Evolutionary conservation across 352 stramenopile species (phyloP).

Genomic region (Elongisporangium anandrum): DNA sequence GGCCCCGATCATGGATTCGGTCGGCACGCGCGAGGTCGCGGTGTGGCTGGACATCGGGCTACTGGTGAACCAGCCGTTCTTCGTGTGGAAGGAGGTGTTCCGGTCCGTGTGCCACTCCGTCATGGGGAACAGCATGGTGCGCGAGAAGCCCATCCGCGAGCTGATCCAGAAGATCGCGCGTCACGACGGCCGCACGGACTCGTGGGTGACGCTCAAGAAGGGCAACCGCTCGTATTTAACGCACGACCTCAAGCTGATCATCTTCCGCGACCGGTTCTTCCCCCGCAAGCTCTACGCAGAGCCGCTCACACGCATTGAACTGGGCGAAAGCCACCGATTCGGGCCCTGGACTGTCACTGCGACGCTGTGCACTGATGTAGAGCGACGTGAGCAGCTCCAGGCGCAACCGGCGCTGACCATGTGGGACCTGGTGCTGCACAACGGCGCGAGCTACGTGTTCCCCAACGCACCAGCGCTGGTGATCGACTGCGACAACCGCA

Average conservation of each 20-base stretch:
- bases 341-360: conserved; percentile 51
- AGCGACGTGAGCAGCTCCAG: conserved; percentile 6
- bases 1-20: conserved; percentile 51
- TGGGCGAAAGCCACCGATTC: conserved; percentile 41
- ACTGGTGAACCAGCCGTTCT: conserved; percentile 59
- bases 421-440: conserved; percentile 49
- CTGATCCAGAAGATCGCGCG: conserved; percentile 67
- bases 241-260: conserved; percentile 51
- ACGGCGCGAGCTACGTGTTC: conserved; percentile 57
- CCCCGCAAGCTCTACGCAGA: conserved; percentile 19
- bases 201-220: conserved; percentile 86
- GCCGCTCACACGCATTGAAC: conserved; percentile 13
- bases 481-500: conserved; percentile 51
- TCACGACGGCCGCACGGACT: conserved; percentile 35
- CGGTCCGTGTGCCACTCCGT: conserved; percentile 70
- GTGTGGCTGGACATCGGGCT: conserved; percentile 70
- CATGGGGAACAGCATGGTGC: conserved; percentile 83
- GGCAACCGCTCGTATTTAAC: conserved; percentile 75
- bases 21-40: conserved; percentile 50
- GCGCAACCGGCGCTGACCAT: conserved; percentile 25
- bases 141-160: conserved; percentile 76
- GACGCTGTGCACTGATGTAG: conserved; percentile 8
- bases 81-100: conserved; percentile 87
- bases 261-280: conserved; percentile 81
- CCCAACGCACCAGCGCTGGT: conserved; percentile 48